These are phyloP conservation scores for Aspergillus clavatus DNA, from an alignment of 2,329 filamentous ascomycete species.

Conservation along the genomic window DNA sequence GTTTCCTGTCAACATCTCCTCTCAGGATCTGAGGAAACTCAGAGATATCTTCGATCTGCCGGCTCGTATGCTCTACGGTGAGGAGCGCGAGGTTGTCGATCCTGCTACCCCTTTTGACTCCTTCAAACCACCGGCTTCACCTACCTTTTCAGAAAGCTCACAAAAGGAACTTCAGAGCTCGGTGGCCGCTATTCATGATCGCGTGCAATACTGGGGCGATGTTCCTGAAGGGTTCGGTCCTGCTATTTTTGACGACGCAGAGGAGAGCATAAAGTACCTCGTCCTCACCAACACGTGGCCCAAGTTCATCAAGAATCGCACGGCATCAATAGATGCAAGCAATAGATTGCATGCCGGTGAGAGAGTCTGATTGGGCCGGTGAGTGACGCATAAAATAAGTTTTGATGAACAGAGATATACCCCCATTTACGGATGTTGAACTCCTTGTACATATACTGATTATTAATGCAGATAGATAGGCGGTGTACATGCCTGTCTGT, in stretches of 20 bases:
- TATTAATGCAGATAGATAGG: not conserved
- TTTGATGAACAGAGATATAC: not conserved
- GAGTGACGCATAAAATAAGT: not conserved
- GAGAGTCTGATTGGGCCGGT: no score
- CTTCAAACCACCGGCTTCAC: slow-evolving; percentile 19
- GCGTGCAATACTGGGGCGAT: slow-evolving; percentile 30
- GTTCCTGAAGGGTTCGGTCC: slow-evolving; percentile 46
- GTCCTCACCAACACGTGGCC: slow-evolving; percentile 66
- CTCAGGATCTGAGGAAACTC: slow-evolving; percentile 51
- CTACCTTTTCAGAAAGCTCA: slow-evolving; percentile 14
- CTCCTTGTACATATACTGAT: not conserved
- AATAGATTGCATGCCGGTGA: slow-evolving; percentile 5
- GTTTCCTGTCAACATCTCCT: slow-evolving; percentile 64
- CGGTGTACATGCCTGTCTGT: no score
- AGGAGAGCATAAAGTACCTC: slow-evolving; percentile 60
- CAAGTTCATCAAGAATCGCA: slow-evolving; percentile 31
- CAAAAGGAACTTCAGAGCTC: slow-evolving; percentile 20
- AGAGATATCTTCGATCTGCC: slow-evolving; percentile 54
- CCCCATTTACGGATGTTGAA: not conserved
- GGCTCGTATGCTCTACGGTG: slow-evolving; percentile 40
- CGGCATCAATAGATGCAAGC: slow-evolving; percentile 17
- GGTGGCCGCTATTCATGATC: slow-evolving; percentile 20
- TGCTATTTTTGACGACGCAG: slow-evolving; percentile 55
- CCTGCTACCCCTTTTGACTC: slow-evolving; percentile 38
- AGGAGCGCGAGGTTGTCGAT: slow-evolving; percentile 34